phyloP scores from a whole-genome alignment of 768 basidiomycete genomes.

The Russula olivacea region DNA sequence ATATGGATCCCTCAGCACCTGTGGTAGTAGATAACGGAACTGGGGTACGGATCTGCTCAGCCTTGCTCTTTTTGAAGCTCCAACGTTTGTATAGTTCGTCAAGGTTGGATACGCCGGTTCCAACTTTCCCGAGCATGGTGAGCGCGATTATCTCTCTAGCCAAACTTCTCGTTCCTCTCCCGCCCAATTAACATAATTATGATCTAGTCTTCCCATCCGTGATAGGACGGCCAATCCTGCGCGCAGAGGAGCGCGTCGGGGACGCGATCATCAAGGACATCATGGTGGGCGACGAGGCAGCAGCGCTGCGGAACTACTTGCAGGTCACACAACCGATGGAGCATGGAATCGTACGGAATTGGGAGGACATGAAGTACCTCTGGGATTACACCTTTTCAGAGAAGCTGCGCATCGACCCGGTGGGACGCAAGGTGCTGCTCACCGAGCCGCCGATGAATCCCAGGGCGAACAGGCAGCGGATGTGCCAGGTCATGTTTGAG shows the following conservation, averaged over 20 bases:
- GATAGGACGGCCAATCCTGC: slow-evolving; percentile 93
- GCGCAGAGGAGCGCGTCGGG: slow-evolving; percentile 93
- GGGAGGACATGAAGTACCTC: slow-evolving; percentile 97
- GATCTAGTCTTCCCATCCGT: slow-evolving; percentile 87
- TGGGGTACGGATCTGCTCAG: slow-evolving; percentile 38
- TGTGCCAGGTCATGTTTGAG: slow-evolving; percentile 99
- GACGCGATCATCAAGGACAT: slow-evolving; percentile 87
- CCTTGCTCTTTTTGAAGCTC: neutral
- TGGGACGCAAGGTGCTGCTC: slow-evolving; percentile 82
- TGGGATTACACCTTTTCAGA: slow-evolving; percentile 99
- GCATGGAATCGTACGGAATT: slow-evolving; percentile 97
- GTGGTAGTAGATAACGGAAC: slow-evolving; percentile 62
- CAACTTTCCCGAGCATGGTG: slow-evolving; percentile 60
- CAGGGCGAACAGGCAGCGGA: slow-evolving; percentile 81
- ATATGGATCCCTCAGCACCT: slow-evolving; percentile 37
- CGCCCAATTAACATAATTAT: neutral
- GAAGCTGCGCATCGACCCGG: slow-evolving; percentile 85
- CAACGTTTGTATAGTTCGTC: slow-evolving; percentile 42
- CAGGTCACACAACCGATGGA: slow-evolving; percentile 99
- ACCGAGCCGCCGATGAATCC: slow-evolving; percentile 99
- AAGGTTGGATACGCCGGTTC: slow-evolving; percentile 61
- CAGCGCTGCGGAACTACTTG: slow-evolving; percentile 87
- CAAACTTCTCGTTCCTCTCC: neutral
- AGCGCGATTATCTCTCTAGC: slow-evolving; percentile 6
- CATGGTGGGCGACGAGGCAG: slow-evolving; percentile 98